Conservation (phyloP, 208 protist species). For the Leishmania major region DNA sequence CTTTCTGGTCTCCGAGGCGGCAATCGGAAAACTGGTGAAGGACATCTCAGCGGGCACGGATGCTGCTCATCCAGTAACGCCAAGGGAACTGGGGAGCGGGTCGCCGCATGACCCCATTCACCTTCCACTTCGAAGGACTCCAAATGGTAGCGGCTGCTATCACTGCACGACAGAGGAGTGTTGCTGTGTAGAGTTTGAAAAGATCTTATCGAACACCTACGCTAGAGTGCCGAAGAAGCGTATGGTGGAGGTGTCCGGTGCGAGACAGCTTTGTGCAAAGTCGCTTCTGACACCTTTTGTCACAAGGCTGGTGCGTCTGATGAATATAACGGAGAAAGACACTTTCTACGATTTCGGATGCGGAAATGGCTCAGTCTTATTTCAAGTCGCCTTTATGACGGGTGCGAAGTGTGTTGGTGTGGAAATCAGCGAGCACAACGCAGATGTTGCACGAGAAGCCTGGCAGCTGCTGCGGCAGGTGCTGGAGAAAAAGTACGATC, state of each 20-base stretch:
- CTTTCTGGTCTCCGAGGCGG: slow-evolving; percentile 44
- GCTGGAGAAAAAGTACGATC: slow-evolving; percentile 42
- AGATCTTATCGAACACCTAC: slow-evolving; percentile 54
- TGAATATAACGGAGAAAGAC: slow-evolving; percentile 46
- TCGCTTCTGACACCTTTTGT: slow-evolving; percentile 86
- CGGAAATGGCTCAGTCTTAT: slow-evolving; percentile 83
- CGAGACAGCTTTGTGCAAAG: slow-evolving; percentile 80
- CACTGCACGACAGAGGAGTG: slow-evolving; percentile 60
- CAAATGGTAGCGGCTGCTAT: slow-evolving; percentile 65
- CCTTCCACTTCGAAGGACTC: slow-evolving; percentile 46
- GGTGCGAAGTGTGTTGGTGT: slow-evolving; percentile 80
- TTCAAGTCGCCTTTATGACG: slow-evolving; percentile 79
- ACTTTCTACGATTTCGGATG: slow-evolving; percentile 86
- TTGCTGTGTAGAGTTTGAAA: slow-evolving; percentile 51
- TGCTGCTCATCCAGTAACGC: slow-evolving; percentile 14
- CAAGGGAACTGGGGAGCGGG: slow-evolving; percentile 47
- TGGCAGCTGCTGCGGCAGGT: slow-evolving; percentile 44
- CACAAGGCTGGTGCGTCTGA: slow-evolving; percentile 50
- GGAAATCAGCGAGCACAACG: slow-evolving; percentile 75
- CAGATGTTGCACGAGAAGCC: slow-evolving; percentile 56
- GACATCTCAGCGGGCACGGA: slow-evolving; percentile 6
- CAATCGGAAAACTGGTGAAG: slow-evolving; percentile 25
- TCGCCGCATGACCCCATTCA: slow-evolving; percentile 55
- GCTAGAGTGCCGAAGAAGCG: slow-evolving; percentile 54
- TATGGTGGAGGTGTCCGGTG: slow-evolving; percentile 69